Conservation (phyloP, 2,329 filamentous ascomycete genomes). For the Tolypocladium amazonense region DNA sequence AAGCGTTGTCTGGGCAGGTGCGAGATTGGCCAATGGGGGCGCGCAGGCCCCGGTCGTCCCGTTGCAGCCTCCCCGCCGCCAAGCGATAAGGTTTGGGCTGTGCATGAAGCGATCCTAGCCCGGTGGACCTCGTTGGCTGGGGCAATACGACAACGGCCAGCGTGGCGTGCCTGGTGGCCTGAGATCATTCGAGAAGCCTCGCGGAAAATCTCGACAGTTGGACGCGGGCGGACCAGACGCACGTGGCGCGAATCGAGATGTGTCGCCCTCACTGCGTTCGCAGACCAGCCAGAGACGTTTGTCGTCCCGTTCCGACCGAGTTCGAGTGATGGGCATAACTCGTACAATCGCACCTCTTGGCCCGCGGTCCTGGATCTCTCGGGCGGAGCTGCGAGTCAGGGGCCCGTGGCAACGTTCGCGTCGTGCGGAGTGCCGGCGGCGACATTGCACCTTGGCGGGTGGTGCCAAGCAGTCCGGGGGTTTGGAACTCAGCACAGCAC, state of each 20-base stretch:
- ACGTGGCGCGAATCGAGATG: too few species aligned
- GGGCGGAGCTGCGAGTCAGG: background rate
- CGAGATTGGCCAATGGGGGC: background rate
- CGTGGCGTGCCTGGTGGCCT: background rate
- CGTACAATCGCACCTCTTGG: background rate
- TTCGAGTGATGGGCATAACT: too few species aligned
- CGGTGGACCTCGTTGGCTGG: background rate
- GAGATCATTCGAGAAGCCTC: background rate
- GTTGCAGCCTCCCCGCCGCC: background rate
- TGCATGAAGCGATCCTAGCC: background rate
- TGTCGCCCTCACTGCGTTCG: too few species aligned
- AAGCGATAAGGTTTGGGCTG: slow-evolving; percentile 3
- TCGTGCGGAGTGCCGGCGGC: background rate
- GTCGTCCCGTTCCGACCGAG: too few species aligned
- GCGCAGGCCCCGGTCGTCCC: background rate
- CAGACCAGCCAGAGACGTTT: too few species aligned
- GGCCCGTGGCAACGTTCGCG: background rate
- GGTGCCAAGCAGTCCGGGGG: background rate
- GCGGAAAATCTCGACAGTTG: background rate
- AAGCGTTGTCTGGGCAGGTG: background rate
- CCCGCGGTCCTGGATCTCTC: background rate
- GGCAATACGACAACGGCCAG: background rate
- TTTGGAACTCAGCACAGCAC: background rate
- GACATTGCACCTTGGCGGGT: background rate
- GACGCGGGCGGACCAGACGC: too few species aligned